phyloP scores from a whole-genome alignment of 2,329 filamentous ascomycete genomes.

The Calonectria pseudoturangicola region DNA sequence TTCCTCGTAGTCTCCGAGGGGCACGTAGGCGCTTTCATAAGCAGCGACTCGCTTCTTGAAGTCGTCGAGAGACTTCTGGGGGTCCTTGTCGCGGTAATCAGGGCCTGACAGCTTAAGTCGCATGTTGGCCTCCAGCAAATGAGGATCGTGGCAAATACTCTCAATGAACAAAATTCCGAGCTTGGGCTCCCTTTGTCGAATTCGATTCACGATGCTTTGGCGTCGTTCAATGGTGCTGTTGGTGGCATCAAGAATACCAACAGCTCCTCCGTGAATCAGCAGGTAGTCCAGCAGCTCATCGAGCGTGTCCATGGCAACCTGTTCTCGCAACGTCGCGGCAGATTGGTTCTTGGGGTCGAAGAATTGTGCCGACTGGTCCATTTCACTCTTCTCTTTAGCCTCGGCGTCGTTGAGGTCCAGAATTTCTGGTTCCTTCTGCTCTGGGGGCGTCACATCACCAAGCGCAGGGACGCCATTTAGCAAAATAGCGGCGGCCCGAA shows the following conservation, averaged over 20 bases:
- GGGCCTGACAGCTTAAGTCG: constrained; percentile 95
- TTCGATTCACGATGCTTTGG: constrained; percentile 87
- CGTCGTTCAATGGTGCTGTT: constrained; percentile 95
- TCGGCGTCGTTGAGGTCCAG: constrained; percentile 59
- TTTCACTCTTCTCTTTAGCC: constrained; percentile 62
- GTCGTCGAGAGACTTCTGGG: constrained; percentile 86
- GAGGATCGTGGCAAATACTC: constrained; percentile 90
- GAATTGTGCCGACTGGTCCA: constrained; percentile 94
- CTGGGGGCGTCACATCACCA: constrained; percentile 50
- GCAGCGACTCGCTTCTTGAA: constrained; percentile 95
- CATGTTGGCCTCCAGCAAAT: constrained; percentile 95
- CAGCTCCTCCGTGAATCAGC: constrained; percentile 85
- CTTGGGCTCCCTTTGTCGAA: constrained; percentile 88
- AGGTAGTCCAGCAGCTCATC: constrained; percentile 96
- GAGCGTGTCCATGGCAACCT: constrained; percentile 92
- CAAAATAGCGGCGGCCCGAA: constrained; percentile 74
- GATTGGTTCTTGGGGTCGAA: constrained; percentile 93
- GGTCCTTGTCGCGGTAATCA: constrained; percentile 96
- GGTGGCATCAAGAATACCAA: constrained; percentile 97
- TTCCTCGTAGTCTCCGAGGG: constrained; percentile 93
- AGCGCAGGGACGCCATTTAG: constrained; percentile 71
- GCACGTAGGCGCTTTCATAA: constrained; percentile 95
- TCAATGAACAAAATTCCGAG: constrained; percentile 96
- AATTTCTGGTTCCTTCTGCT: constrained; percentile 61
- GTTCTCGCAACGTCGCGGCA: constrained; percentile 89